phyloP scores from a whole-genome alignment of 306 rosid genomes.

The Dryas octopetala region DNA sequence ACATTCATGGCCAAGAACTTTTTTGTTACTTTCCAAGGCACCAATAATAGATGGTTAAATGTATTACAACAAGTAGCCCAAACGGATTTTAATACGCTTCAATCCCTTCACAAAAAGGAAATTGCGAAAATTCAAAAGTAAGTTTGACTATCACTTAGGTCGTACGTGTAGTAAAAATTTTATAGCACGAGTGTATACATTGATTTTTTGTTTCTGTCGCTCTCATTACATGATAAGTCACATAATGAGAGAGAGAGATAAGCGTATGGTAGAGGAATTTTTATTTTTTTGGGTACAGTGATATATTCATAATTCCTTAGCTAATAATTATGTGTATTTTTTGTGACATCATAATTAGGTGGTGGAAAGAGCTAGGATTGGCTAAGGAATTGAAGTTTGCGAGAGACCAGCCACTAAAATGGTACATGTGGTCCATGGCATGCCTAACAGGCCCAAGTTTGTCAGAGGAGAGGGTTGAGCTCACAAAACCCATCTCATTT shows the following conservation, averaged over 20 bases:
- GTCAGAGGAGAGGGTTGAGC: slow-evolving; percentile 60
- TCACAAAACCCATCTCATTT: slow-evolving; percentile 64
- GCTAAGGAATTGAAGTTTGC: slow-evolving; percentile 45
- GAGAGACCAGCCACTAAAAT: slow-evolving; percentile 68
- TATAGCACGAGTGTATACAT: no score
- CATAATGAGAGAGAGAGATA: no score
- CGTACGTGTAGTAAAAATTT: no score
- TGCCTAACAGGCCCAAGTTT: slow-evolving; percentile 45
- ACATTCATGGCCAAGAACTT: slow-evolving; percentile 41
- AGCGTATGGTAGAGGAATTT: no score
- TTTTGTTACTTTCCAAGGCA: slow-evolving; percentile 7
- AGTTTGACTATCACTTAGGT: neutral
- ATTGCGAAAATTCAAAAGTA: no score
- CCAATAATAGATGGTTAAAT: slow-evolving; percentile 38
- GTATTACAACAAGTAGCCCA: slow-evolving; percentile 46
- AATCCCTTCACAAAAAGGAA: neutral
- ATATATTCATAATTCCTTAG: no score
- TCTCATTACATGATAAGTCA: no score
- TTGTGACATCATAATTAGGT: slow-evolving; percentile 26
- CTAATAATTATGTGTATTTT: neutral
- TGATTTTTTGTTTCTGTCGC: neutral
- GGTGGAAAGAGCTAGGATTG: slow-evolving; percentile 69
- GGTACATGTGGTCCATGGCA: slow-evolving; percentile 64
- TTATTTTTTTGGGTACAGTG: no score
- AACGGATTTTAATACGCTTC: slow-evolving; percentile 38